Base-by-base conservation (phyloP, 495 filamentous ascomycete genomes). In the Halenospora varia region DNA sequence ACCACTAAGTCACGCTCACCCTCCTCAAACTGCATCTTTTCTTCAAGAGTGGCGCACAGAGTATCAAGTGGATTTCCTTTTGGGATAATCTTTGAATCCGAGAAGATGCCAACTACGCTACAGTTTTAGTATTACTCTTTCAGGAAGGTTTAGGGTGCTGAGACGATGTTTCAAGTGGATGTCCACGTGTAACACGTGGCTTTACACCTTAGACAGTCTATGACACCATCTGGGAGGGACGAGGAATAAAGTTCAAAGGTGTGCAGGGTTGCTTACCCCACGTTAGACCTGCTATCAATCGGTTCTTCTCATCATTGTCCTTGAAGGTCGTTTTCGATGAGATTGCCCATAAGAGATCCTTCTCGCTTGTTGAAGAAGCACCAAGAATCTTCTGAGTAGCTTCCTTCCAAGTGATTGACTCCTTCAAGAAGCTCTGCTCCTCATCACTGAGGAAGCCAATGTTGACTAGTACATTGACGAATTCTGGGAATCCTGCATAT, bases 41-140 rank as follows among this genome's bases (percentile, higher is more conserved):
- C 67, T 75, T 96, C 91, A n/a, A 96, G 80, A n/a, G 84, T 87
- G 35, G 91, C 91, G 71, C 92, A 96, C 18, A 97, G 82, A 20
- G 88, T 92, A 63, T 95, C 91, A 26, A 96, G 77, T 1, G 88
- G 88, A 75, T 86, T 96, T 20, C 80, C 85, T 52, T 82, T 77
- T 26, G 90, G 87, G 3, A 67, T 88, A 68, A 86, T 88, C 63
- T 76, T 71, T 59, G 85, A 82, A 58, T 85, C 78, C 20, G 87
- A 89, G 78, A 35, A 35, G 13, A 35, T 35, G 13, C 29, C 29
- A 96, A 93, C 57, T n/a, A n/a, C n/a, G n/a, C n/a, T n/a, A n/a
- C n/a, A n/a, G n/a, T n/a, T n/a, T n/a, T n/a, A n/a, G n/a, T n/a
- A n/a, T n/a, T n/a, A n/a, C n/a, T n/a, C n/a, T n/a, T n/a, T n/a